phyloP scores from a whole-genome alignment of 1,139 yeast genomes.

The Geotrichum citri-aurantii region DNA sequence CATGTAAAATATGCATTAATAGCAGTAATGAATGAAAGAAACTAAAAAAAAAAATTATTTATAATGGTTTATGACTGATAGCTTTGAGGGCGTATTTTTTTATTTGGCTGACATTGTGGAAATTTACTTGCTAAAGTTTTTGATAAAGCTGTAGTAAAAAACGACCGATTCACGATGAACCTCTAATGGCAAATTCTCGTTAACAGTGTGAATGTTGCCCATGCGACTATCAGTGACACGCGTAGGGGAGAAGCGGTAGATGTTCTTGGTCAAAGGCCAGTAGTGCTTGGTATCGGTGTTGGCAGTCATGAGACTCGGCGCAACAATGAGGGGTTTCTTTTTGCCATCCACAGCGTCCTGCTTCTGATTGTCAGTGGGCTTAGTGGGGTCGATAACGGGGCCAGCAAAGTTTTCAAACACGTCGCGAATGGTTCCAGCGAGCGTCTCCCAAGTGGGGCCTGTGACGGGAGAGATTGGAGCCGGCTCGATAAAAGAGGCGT shows the following conservation, averaged over 20 bases:
- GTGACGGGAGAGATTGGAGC: constrained; percentile 52
- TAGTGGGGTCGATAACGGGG: constrained; percentile 28
- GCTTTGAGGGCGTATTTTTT: not conserved
- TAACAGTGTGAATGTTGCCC: constrained; percentile 47
- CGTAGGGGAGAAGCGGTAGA: constrained; percentile 57
- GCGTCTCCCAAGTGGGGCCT: constrained; percentile 47
- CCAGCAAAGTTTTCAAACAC: constrained; percentile 14
- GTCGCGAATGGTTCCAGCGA: constrained; percentile 46
- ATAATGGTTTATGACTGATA: no score
- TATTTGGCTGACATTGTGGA: no score
- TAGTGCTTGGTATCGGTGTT: constrained; percentile 81
- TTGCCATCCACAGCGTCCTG: not conserved
- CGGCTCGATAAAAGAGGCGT: constrained; percentile 42
- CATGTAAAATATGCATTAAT: constrained; percentile 11
- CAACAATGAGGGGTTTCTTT: constrained; percentile 38
- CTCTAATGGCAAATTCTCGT: constrained; percentile 50
- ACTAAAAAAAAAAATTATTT: no score
- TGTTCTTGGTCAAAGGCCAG: constrained; percentile 65
- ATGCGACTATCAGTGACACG: constrained; percentile 13
- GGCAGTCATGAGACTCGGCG: constrained; percentile 69
- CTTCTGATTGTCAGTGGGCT: not conserved
- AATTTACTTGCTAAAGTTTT: constrained; percentile 25
- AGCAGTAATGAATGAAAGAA: constrained; percentile 4
- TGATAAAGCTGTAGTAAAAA: constrained; percentile 51
- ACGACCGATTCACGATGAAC: constrained; percentile 54